These are phyloP conservation scores for Boletus insuetus DNA, from an alignment of 768 basidiomycete genomes.

Conservation along the genomic window DNA sequence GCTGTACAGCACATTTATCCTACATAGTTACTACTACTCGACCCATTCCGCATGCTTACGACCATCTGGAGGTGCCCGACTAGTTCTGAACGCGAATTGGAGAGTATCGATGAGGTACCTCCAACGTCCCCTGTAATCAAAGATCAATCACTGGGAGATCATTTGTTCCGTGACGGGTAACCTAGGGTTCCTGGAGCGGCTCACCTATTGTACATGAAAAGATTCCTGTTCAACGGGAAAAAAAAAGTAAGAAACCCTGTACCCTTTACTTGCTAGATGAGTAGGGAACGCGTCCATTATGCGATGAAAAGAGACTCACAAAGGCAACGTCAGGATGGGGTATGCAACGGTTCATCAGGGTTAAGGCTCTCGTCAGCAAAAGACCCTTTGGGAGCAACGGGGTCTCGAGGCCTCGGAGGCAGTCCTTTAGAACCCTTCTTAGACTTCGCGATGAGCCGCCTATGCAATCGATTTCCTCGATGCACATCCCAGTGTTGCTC, in stretches of 20 bases:
- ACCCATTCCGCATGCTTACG: not conserved
- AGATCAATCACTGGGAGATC: slow-evolving; percentile 9
- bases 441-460: slow-evolving; percentile 39
- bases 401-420: not conserved
- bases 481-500: slow-evolving; percentile 56
- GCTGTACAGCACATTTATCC: slow-evolving; percentile 6
- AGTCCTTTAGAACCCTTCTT: slow-evolving; percentile 8
- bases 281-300: not conserved
- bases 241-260: not conserved
- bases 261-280: not conserved
- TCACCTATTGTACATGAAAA: slow-evolving; percentile 1
- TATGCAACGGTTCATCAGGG: slow-evolving; percentile 1
- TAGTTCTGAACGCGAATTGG: not conserved
- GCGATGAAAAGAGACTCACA: slow-evolving; percentile 8
- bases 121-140: not conserved
- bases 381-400: not conserved
- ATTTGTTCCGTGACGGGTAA: not conserved
- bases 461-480: slow-evolving; percentile 53
- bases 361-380: slow-evolving; percentile 1
- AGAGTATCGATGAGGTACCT: not conserved
- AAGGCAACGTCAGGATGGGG: slow-evolving; percentile 5
- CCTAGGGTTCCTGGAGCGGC: not conserved
- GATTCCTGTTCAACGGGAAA: not conserved
- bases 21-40: slow-evolving; percentile 12
- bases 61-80: not conserved